Evolutionary conservation across 2,329 filamentous ascomycete genomes (phyloP), one percentile per base, ranked within the genome.

Genomic region (Ascocoryne sarcoides): DNA sequence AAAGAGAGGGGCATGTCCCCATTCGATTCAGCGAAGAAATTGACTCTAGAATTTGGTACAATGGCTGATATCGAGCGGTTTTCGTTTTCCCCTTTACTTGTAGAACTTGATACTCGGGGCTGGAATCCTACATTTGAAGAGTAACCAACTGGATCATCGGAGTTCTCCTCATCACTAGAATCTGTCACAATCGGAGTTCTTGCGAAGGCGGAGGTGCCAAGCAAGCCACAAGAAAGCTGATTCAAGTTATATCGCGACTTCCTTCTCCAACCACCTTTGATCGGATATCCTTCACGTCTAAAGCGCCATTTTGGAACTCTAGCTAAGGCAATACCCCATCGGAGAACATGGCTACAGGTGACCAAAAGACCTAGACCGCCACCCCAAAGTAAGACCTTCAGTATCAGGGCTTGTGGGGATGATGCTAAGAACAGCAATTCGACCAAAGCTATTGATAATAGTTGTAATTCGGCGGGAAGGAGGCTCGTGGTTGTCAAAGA

Each of bases 221-320:
- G 35, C 18, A 28, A 45, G 12, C 45, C 44, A 36, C 52, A 42
- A 5, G 43, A 43, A 35, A 50, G 36, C 4, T 40, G 34, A 14
- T 39, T 48, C 34, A 44, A 37, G 4, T 45, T 32, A 16, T 40
- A 26, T 26, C 23, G 23, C 7, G 23, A 26, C 18, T 39, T 23
- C 16, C 19, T 19, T 33, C 29, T 21, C 18, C 16, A 35, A 12
- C 12, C 23, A 33, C 10, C 15, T 10, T 33, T 33, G 10, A 14
- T 10, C 10, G n/a, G 31, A 33, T 9, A 10, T 15, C 15, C 16
- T 19, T 17, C 17, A 5, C 79, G 76, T 52, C 78, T 75, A 54
- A 96, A 89, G 32, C 89, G 84, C 87, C 90, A 95, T 53, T 79
- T 87, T 2, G 92, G 92, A 14, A 96, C 85, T 42, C 90, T 75